Evolutionary conservation across 1,284 basidiomycete genomes (phyloP).

Genomic region (Ustilago trichophora): DNA sequence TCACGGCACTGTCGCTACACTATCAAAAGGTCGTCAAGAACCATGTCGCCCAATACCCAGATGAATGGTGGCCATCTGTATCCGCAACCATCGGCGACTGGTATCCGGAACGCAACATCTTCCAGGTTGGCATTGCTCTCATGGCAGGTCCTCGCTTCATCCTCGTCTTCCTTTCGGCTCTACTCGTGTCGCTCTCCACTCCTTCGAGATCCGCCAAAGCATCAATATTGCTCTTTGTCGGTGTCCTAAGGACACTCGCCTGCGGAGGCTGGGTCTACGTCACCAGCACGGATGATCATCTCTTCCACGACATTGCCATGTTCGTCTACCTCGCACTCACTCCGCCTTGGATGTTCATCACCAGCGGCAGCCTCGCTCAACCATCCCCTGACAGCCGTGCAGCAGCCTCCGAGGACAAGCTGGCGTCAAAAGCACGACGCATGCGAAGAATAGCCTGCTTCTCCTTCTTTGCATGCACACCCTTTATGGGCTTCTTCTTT

Average conservation of each 20-base stretch:
- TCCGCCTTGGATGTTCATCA: slow-evolving; percentile 76
- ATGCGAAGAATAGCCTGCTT: slow-evolving; percentile 46
- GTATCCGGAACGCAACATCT: slow-evolving; percentile 86
- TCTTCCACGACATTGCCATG: slow-evolving; percentile 88
- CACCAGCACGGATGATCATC: slow-evolving; percentile 80
- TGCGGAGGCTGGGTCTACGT: slow-evolving; percentile 95
- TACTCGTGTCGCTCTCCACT: slow-evolving; percentile 53
- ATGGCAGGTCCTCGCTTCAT: slow-evolving; percentile 77
- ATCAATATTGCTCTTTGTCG: slow-evolving; percentile 72
- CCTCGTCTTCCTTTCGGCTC: slow-evolving; percentile 76
- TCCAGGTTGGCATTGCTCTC: slow-evolving; percentile 88
- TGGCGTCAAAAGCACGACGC: slow-evolving; percentile 43
- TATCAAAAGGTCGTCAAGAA: slow-evolving; percentile 91
- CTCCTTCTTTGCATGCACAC: slow-evolving; percentile 60
- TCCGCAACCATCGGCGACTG: slow-evolving; percentile 88
- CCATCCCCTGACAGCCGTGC: background rate
- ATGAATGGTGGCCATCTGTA: slow-evolving; percentile 92
- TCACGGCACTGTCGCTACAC: slow-evolving; percentile 77
- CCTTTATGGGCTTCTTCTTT: slow-evolving; percentile 61
- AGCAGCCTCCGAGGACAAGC: slow-evolving; percentile 5
- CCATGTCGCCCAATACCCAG: slow-evolving; percentile 79
- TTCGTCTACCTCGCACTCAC: slow-evolving; percentile 70
- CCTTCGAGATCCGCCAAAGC: slow-evolving; percentile 30
- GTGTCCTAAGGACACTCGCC: slow-evolving; percentile 79
- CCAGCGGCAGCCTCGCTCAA: slow-evolving; percentile 49